A percentile compares a stretch with the other conserved stretches of the same genome.
phyloP scores from a whole-genome alignment of 2,329 filamentous ascomycete genomes.

The Trichoderma semiorbis region DNA sequence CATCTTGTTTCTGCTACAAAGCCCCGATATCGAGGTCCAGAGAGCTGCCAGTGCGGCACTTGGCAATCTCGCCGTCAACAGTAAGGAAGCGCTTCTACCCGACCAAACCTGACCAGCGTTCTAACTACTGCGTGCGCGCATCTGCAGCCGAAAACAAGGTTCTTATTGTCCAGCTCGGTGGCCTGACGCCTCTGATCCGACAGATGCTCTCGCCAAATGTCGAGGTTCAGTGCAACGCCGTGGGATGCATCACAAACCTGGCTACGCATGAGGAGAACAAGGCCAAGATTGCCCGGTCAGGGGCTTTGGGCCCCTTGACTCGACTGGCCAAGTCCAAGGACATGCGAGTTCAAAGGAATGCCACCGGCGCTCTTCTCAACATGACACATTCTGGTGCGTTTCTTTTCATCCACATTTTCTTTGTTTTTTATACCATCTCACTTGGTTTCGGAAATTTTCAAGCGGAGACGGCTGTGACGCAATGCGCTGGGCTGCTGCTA shows the following conservation, averaged over 20 bases:
- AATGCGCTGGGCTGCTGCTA: background rate
- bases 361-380: constrained; percentile 91
- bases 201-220: constrained; percentile 99
- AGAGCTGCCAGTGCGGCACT: constrained; percentile 92
- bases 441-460: background rate
- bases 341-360: constrained; percentile 97
- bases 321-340: constrained; percentile 94
- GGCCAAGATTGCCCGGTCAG: constrained; percentile 94
- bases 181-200: constrained; percentile 84
- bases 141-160: constrained; percentile 93
- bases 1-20: constrained; percentile 92
- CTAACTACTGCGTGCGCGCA: constrained; percentile 37
- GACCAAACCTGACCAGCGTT: background rate
- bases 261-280: constrained; percentile 99
- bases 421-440: background rate
- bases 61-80: constrained; percentile 94
- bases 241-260: constrained; percentile 97
- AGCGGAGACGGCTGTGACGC: background rate
- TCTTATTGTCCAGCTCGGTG: constrained; percentile 87
- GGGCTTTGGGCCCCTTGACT: constrained; percentile 85
- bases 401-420: background rate
- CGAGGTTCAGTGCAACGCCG: constrained; percentile 98
- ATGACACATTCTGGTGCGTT: constrained; percentile 95
- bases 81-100: constrained; percentile 51
- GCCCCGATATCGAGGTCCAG: constrained; percentile 94